These are phyloP conservation scores for Botrytis tulipae DNA, from an alignment of 2,329 filamentous ascomycete species.

Conservation along the genomic window DNA sequence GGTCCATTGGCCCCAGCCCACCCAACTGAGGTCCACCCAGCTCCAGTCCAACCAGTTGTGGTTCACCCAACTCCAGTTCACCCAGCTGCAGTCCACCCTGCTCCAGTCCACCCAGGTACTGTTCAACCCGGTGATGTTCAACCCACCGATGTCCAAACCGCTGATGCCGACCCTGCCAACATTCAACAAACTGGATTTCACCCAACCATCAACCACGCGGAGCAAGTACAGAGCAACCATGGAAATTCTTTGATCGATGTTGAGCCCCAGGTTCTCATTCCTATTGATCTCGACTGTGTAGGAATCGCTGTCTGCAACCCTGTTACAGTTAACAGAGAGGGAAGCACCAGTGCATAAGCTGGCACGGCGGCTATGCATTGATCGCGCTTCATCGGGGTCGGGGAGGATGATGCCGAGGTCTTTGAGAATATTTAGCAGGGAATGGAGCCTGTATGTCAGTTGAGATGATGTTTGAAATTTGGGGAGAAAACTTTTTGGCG, in stretches of 20 bases:
- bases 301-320: conserved; percentile 8
- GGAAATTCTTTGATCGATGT: not conserved
- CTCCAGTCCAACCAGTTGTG: not conserved
- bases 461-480: not conserved
- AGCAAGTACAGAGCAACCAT: not conserved
- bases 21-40: not conserved
- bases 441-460: not conserved
- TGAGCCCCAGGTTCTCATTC: not conserved
- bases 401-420: not conserved
- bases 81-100: not conserved
- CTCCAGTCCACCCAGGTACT: not conserved
- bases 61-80: not conserved
- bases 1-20: not conserved
- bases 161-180: not conserved
- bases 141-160: not conserved
- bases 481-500: not conserved
- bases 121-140: too few relatives aligned
- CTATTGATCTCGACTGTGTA: not conserved
- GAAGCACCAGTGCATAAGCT: not conserved
- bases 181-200: not conserved
- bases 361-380: not conserved
- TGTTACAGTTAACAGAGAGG: not conserved
- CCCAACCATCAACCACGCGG: not conserved
- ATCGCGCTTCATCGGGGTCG: not conserved
- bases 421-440: not conserved